Conservation (phyloP, 192 early-diverging fungal species). For the Coemansia biformis region DNA sequence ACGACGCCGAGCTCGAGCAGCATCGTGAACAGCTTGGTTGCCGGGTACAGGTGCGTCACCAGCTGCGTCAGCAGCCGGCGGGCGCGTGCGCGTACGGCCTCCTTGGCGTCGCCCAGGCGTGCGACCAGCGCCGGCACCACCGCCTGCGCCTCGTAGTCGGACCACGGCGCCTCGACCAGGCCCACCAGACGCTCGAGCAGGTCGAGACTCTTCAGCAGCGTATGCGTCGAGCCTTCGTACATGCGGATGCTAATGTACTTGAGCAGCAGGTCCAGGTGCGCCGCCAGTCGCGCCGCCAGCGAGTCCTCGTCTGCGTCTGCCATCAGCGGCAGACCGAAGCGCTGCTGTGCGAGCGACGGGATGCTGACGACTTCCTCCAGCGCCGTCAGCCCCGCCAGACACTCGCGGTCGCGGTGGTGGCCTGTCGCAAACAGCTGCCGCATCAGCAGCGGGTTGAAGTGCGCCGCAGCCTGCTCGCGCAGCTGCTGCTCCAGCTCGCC, state of each 20-base stretch:
- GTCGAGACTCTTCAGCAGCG: slow-evolving; percentile 79
- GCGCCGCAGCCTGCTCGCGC: slow-evolving; percentile 54
- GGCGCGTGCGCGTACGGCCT: slow-evolving; percentile 62
- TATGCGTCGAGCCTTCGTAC: slow-evolving; percentile 87
- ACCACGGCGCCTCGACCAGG: slow-evolving; percentile 56
- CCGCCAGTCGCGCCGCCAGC: slow-evolving; percentile 57
- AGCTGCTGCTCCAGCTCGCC: slow-evolving; percentile 49
- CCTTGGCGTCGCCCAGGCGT: slow-evolving; percentile 80
- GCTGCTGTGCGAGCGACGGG: slow-evolving; percentile 34
- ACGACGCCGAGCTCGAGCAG: slow-evolving; percentile 63
- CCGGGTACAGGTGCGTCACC: slow-evolving; percentile 69
- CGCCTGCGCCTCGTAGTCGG: slow-evolving; percentile 75
- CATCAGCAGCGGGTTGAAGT: slow-evolving; percentile 58
- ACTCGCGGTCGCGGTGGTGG: slow-evolving; percentile 85
- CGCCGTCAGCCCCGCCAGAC: slow-evolving; percentile 58
- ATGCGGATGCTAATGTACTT: slow-evolving; percentile 86
- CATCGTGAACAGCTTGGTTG: slow-evolving; percentile 68
- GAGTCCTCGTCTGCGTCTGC: slow-evolving; percentile 45
- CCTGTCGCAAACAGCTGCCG: slow-evolving; percentile 68
- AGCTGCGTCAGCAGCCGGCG: slow-evolving; percentile 67
- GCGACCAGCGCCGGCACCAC: slow-evolving; percentile 65
- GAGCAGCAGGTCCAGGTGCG: slow-evolving; percentile 73
- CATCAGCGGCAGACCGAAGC: slow-evolving; percentile 31
- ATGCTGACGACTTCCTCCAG: slow-evolving; percentile 64
- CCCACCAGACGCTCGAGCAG: slow-evolving; percentile 68